These are phyloP conservation scores for Volvox carteri DNA, from an alignment of 163 green algal genomes.

Conservation along the genomic window DNA sequence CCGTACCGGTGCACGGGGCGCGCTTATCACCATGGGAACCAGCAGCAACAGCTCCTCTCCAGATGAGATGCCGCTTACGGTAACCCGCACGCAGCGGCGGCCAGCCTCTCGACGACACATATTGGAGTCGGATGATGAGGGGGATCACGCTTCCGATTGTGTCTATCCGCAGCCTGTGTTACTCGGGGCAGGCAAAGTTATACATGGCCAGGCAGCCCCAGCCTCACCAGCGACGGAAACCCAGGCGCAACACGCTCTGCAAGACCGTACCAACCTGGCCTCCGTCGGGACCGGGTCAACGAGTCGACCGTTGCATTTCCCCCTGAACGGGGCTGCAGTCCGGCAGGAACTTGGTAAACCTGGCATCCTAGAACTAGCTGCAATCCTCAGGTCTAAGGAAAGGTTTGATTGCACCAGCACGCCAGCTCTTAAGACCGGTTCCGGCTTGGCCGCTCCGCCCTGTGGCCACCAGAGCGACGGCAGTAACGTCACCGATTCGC, in stretches of 20 bases:
- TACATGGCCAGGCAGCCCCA: neutral
- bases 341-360: neutral
- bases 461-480: too few species aligned
- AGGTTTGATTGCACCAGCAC: too few species aligned
- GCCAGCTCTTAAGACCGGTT: neutral
- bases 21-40: too few species aligned
- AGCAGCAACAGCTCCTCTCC: neutral
- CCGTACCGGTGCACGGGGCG: too few species aligned
- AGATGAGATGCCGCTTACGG: neutral
- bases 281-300: neutral
- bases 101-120: neutral
- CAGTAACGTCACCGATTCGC: neutral
- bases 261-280: slow-evolving; percentile 1
- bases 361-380: slow-evolving; percentile 22
- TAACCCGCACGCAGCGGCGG: neutral
- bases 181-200: neutral
- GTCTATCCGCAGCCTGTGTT: neutral
- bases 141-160: neutral
- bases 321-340: neutral
- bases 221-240: neutral
- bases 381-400: too few species aligned
- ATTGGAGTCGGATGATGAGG: neutral
- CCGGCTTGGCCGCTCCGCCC: neutral
- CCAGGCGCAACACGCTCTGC: neutral
- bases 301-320: neutral